These are phyloP conservation scores for Rutstroemia sp. DNA, from an alignment of 2,329 filamentous ascomycete genomes.

Conservation along the genomic window DNA sequence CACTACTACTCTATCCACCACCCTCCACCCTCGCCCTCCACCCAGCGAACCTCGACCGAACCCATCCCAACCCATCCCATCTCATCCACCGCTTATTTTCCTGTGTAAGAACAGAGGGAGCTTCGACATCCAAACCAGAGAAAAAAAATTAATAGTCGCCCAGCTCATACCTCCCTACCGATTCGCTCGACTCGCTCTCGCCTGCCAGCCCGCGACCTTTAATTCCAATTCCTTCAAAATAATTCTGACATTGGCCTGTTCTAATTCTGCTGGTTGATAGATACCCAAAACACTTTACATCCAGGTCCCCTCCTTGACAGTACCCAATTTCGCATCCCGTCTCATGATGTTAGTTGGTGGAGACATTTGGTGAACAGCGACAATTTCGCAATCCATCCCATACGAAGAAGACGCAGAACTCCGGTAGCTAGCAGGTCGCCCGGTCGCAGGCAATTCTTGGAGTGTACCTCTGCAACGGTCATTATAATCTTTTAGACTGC, in stretches of 20 bases:
- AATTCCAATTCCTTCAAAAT: neutral
- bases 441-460: neutral
- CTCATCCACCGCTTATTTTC: conserved; percentile 2
- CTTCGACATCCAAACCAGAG: neutral
- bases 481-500: conserved; percentile 1
- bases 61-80: neutral
- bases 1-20: neutral
- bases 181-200: neutral
- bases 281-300: neutral
- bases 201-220: conserved; percentile 15
- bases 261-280: neutral
- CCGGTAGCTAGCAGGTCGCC: too few species aligned
- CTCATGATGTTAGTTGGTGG: conserved; percentile 39
- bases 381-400: conserved; percentile 15
- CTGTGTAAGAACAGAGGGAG: neutral
- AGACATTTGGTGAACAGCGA: conserved; percentile 34
- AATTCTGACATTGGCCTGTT: neutral
- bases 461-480: conserved; percentile 5
- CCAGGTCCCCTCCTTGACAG: neutral
- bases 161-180: neutral
- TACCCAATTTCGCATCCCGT: conserved; percentile 16
- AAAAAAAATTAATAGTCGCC: neutral
- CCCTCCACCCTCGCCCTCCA: neutral
- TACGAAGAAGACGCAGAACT: too few species aligned
- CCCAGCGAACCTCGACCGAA: neutral